phyloP scores from a whole-genome alignment of 257 asterid species.

The Vinca minor region DNA sequence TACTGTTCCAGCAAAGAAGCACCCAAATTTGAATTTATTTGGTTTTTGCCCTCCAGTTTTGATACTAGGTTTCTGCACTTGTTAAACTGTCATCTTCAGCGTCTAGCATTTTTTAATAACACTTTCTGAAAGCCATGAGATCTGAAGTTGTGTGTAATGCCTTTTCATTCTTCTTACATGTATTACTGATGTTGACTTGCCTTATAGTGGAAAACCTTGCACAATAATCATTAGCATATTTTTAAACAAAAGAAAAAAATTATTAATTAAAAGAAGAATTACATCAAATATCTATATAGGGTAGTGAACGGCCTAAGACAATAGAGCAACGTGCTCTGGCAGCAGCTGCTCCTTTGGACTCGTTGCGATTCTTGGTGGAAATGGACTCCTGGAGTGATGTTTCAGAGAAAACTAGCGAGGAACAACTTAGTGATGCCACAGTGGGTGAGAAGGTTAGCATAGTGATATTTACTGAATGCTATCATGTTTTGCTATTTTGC shows the following conservation, averaged over 20 bases:
- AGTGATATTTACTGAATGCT: constrained; percentile 7
- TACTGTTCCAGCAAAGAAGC: neutral
- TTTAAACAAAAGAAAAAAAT: too few species aligned
- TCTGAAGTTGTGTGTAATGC: too few species aligned
- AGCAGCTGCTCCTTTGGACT: constrained; percentile 79
- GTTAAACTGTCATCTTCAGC: neutral
- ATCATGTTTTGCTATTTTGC: constrained; percentile 16
- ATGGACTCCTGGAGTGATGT: constrained; percentile 26
- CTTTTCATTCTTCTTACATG: too few species aligned
- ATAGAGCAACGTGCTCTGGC: constrained; percentile 60
- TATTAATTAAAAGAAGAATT: too few species aligned
- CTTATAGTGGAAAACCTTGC: neutral
- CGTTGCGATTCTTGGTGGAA: constrained; percentile 62
- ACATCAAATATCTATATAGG: constrained; percentile 26
- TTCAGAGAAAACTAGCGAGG: constrained; percentile 31
- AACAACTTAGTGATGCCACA: constrained; percentile 18
- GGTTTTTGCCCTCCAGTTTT: neutral
- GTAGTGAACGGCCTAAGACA: constrained; percentile 23
- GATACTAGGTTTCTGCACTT: neutral
- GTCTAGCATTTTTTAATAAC: neutral
- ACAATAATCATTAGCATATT: neutral
- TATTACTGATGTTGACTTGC: too few species aligned
- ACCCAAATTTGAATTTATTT: neutral
- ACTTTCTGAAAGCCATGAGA: neutral
- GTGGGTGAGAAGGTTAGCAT: constrained; percentile 59